Evolutionary conservation across 495 filamentous ascomycete genomes (phyloP).

Genomic region (Podospora pseudoanserina): DNA sequence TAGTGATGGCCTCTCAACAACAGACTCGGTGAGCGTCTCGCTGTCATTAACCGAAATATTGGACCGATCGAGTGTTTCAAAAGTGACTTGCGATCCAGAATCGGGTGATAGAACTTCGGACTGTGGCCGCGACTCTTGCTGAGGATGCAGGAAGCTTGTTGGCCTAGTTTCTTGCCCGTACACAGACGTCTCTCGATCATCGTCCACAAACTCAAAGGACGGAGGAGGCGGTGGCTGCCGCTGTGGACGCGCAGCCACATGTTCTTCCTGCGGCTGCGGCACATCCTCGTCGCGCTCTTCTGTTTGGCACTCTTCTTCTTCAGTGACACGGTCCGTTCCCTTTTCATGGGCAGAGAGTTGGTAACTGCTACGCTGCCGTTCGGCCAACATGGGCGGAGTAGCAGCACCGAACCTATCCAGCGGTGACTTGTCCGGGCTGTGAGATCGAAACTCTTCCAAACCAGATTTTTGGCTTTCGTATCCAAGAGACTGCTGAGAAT

Average conservation of each 20-base stretch:
- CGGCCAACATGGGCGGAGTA: constrained; percentile 26
- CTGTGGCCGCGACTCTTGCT: constrained; percentile 28
- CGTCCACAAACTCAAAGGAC: constrained; percentile 13
- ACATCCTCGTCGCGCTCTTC: neutral
- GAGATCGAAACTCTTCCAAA: constrained; percentile 17
- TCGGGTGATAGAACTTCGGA: constrained; percentile 34
- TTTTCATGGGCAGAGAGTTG: constrained; percentile 37
- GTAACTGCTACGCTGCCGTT: constrained; percentile 25
- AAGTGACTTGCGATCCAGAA: constrained; percentile 35
- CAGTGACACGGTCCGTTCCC: constrained; percentile 30
- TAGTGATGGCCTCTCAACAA: constrained; percentile 20
- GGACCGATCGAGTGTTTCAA: constrained; percentile 27
- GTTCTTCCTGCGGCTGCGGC: neutral
- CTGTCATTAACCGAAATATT: constrained; percentile 20
- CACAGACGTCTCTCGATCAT: constrained; percentile 29
- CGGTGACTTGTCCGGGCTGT: constrained; percentile 27
- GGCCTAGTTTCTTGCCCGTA: constrained; percentile 43
- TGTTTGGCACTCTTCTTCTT: constrained; percentile 4
- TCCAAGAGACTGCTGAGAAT: constrained; percentile 22
- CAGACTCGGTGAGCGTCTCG: constrained; percentile 7
- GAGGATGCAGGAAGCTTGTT: constrained; percentile 36
- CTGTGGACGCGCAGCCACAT: constrained; percentile 33
- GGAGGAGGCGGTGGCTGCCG: constrained; percentile 36
- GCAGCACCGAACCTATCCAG: constrained; percentile 22
- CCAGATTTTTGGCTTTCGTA: constrained; percentile 22